Percentiles rank a stretch among this genome's conserved stretches.
These are phyloP conservation scores for Sonneratia caseolaris DNA, from an alignment of 345 rosid species.

Conservation along the genomic window DNA sequence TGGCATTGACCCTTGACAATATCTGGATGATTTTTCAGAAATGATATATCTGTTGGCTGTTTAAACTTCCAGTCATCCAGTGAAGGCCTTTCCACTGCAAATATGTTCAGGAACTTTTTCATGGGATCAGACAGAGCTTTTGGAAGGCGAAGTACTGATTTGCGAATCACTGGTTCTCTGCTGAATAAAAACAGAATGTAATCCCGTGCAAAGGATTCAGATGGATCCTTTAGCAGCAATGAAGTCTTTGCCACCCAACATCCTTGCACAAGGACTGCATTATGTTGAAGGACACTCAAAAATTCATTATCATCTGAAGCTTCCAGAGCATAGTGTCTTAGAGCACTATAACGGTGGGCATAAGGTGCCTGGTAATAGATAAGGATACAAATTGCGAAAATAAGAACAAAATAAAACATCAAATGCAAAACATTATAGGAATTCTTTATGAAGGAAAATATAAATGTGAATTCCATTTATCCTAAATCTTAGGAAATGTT, in stretches of 20 bases:
- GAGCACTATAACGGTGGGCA: conserved; percentile 44
- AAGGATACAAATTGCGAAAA: neutral
- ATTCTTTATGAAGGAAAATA: neutral
- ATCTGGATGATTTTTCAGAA: conserved; percentile 34
- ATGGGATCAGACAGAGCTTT: conserved; percentile 19
- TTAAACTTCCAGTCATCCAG: conserved; percentile 51
- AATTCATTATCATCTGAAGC: conserved; percentile 34
- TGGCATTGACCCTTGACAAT: conserved; percentile 33
- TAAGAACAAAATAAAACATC: neutral
- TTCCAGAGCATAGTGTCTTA: conserved; percentile 53
- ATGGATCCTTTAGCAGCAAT: conserved; percentile 25
- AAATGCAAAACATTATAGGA: neutral
- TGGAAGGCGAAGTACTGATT: conserved; percentile 14
- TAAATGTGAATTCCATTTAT: neutral
- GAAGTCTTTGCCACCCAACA: conserved; percentile 61
- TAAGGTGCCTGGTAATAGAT: conserved; percentile 39
- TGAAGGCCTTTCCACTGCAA: conserved; percentile 40
- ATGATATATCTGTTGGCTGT: conserved; percentile 29
- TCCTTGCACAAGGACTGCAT: conserved; percentile 75
- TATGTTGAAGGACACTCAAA: conserved; percentile 38
- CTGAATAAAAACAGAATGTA: conserved; percentile 43
- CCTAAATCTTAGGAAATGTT: neutral
- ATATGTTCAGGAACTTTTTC: conserved; percentile 22
- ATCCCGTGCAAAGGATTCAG: conserved; percentile 36
- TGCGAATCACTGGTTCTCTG: conserved; percentile 25